Evolutionary conservation across 1,284 basidiomycete genomes (phyloP).

Genomic region (Pseudozyma hubeiensis): DNA sequence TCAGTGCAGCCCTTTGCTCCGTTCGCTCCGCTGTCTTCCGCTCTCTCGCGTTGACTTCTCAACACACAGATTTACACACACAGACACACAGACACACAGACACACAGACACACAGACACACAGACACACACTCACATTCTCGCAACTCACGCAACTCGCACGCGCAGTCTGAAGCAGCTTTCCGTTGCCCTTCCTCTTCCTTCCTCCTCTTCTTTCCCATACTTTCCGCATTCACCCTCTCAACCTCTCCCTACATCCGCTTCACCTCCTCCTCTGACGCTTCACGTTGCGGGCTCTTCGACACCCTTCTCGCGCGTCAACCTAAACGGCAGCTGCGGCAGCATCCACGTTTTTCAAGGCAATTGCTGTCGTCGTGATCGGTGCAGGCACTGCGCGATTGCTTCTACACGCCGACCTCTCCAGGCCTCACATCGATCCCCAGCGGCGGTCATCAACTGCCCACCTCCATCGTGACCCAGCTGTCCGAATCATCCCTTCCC

Average conservation of each 20-base stretch:
- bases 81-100: background rate
- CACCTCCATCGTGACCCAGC: no score
- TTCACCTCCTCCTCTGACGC: conserved; percentile 7
- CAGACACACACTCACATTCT: background rate
- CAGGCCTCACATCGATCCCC: no score
- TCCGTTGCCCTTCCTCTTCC: background rate
- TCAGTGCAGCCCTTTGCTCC: background rate
- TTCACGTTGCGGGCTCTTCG: no score
- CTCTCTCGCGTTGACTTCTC: background rate
- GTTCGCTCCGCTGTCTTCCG: conserved; percentile 19
- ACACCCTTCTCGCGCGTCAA: background rate
- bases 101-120: background rate
- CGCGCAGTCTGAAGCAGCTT: no score
- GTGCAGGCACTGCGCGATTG: background rate
- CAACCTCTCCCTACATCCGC: conserved; percentile 21
- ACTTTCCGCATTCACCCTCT: background rate
- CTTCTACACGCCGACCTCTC: no score
- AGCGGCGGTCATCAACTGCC: no score
- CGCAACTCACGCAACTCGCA: background rate
- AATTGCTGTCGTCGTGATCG: background rate
- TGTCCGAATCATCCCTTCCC: no score
- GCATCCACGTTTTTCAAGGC: background rate
- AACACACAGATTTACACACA: background rate
- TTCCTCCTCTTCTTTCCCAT: conserved; percentile 7
- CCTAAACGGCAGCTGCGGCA: background rate